phyloP scores from a whole-genome alignment of 2,329 filamentous ascomycete genomes.

The Sclerotinia trifoliorum region DNA sequence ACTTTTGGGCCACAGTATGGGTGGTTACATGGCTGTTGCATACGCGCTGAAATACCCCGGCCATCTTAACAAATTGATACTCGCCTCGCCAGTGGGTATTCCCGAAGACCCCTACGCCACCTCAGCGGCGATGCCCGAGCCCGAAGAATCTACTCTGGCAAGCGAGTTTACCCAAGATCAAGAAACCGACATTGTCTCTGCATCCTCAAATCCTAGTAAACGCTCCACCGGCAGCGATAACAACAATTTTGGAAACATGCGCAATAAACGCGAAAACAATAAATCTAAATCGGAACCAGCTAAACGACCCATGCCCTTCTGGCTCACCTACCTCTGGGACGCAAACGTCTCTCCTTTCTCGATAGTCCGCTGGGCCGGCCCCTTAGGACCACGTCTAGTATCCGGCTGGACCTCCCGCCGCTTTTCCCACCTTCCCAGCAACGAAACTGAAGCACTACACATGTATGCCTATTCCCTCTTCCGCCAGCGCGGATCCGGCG shows the following conservation, averaged over 20 bases:
- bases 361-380: slow-evolving; percentile 82
- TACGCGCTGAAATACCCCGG: slow-evolving; percentile 97
- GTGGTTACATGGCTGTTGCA: slow-evolving; percentile 90
- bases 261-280: slow-evolving; percentile 43
- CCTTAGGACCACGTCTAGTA: slow-evolving; percentile 85
- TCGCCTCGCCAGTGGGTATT: slow-evolving; percentile 91
- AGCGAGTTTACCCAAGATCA: slow-evolving; percentile 81
- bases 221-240: slow-evolving; percentile 39
- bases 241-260: slow-evolving; percentile 55
- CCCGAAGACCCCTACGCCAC: slow-evolving; percentile 92
- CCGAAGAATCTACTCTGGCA: slow-evolving; percentile 66
- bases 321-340: slow-evolving; percentile 94
- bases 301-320: slow-evolving; percentile 67
- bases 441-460: slow-evolving; percentile 82
- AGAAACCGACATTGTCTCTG: slow-evolving; percentile 46
- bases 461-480: slow-evolving; percentile 95
- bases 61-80: slow-evolving; percentile 89
- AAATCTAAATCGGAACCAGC: slow-evolving; percentile 38
- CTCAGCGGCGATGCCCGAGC: slow-evolving; percentile 75
- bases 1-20: slow-evolving; percentile 86
- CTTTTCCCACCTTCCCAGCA: slow-evolving; percentile 80
- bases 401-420: slow-evolving; percentile 93
- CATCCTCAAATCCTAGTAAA: slow-evolving; percentile 38
- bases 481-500: slow-evolving; percentile 84
- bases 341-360: slow-evolving; percentile 95